Percentiles rank a stretch among this genome's conserved stretches.
phyloP scores from a whole-genome alignment of 192 early-diverging fungal species.

The Polychytrium aggregatum region DNA sequence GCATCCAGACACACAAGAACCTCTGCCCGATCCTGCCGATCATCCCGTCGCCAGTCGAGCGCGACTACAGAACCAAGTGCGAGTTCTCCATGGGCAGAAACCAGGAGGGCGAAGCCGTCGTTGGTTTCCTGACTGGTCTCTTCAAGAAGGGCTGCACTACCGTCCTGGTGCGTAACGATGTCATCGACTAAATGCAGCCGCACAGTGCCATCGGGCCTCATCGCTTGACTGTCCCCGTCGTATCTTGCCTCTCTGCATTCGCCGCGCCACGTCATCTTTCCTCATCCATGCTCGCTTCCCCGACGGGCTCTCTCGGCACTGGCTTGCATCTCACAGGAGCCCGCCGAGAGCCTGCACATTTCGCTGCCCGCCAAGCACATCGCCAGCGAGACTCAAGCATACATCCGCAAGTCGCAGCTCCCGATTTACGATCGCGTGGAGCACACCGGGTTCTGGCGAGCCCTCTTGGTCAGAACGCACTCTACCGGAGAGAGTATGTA shows the following conservation, averaged over 20 bases:
- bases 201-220: background rate
- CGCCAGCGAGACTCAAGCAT: constrained; percentile 28
- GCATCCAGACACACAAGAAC: no score
- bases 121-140: constrained; percentile 59
- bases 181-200: background rate
- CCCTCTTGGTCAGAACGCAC: constrained; percentile 48
- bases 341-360: constrained; percentile 34
- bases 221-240: background rate
- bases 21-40: no score
- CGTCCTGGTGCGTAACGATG: constrained; percentile 27
- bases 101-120: constrained; percentile 30
- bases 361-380: constrained; percentile 35
- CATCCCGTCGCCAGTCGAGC: constrained; percentile 40
- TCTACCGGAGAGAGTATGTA: constrained; percentile 44
- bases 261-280: no score
- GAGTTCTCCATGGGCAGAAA: constrained; percentile 64
- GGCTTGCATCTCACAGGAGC: constrained; percentile 1
- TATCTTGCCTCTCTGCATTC: no score
- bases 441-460: constrained; percentile 54
- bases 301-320: no score
- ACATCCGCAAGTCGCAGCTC: constrained; percentile 10
- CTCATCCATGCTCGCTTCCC: no score
- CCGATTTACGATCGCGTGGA: constrained; percentile 29
- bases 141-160: constrained; percentile 48
- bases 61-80: constrained; percentile 65